Evolutionary conservation across 2,329 filamentous ascomycete species (phyloP).

Genomic region (Fusarium heterosporum): DNA sequence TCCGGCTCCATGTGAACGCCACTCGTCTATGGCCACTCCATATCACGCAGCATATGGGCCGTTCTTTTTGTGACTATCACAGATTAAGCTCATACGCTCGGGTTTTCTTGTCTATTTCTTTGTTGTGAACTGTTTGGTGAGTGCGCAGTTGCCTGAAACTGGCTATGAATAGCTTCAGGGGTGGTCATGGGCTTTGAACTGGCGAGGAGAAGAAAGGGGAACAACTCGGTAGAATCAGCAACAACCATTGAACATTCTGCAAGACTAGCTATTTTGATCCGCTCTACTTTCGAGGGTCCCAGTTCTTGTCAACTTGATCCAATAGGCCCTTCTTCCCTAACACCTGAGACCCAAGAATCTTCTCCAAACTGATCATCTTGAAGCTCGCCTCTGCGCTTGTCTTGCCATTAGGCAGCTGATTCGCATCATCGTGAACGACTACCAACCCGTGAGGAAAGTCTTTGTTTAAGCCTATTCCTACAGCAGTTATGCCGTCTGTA

Average conservation of each 20-base stretch:
- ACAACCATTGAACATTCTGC: not conserved
- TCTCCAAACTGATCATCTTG: conserved; percentile 60
- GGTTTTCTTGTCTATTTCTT: not conserved
- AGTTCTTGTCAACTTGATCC: conserved; percentile 52
- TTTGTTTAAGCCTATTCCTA: conserved; percentile 57
- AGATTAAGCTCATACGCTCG: not conserved
- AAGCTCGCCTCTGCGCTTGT: conserved; percentile 62
- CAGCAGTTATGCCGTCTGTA: conserved; percentile 63
- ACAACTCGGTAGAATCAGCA: not conserved
- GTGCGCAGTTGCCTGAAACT: not conserved
- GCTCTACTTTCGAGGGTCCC: conserved; percentile 53
- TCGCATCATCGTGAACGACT: conserved; percentile 66
- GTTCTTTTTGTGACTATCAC: not conserved
- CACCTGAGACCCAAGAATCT: conserved; percentile 51
- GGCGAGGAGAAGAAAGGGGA: not conserved
- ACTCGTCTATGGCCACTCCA: not conserved
- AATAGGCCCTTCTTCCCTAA: conserved; percentile 48
- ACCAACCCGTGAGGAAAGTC: conserved; percentile 59
- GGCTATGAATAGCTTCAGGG: conserved; percentile 22
- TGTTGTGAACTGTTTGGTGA: not conserved
- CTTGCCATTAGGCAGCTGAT: conserved; percentile 59
- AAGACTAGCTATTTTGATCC: not conserved
- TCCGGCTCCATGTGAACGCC: not conserved
- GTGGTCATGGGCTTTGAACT: not conserved
- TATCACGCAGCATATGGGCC: conserved; percentile 8